These are phyloP conservation scores for Rhodotorula sphaerocarpa DNA, from an alignment of 768 basidiomycete genomes.

Conservation along the genomic window DNA sequence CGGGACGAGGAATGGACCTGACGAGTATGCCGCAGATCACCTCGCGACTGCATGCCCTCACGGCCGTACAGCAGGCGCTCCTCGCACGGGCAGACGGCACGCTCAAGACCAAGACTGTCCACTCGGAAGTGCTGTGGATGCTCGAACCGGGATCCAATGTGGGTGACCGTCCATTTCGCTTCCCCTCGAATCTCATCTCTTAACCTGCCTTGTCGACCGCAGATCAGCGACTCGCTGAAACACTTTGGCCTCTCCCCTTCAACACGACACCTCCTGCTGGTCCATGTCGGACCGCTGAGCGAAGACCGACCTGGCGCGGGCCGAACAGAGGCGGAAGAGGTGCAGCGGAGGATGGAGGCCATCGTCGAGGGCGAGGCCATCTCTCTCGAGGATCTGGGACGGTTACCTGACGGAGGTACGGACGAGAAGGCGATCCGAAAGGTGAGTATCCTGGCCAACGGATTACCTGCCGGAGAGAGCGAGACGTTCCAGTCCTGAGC, in stretches of 20 bases:
- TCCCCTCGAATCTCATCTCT: neutral
- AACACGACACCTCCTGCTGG: conserved; percentile 60
- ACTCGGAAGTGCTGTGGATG: conserved; percentile 82
- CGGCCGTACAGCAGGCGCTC: conserved; percentile 74
- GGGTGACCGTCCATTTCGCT: conserved; percentile 27
- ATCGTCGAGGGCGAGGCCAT: conserved; percentile 56
- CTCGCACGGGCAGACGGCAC: conserved; percentile 55
- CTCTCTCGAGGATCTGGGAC: conserved; percentile 48
- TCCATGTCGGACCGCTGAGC: conserved; percentile 50
- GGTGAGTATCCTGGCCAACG: conserved; percentile 47
- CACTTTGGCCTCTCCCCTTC: conserved; percentile 72
- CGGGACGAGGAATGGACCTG: too few species aligned
- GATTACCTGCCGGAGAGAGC: too few species aligned
- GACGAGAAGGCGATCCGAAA: conserved; percentile 70
- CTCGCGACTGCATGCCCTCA: conserved; percentile 69
- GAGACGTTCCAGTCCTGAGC: neutral
- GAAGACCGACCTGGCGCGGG: conserved; percentile 41
- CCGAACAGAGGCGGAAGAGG: conserved; percentile 40
- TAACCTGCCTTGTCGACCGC: neutral
- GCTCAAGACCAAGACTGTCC: conserved; percentile 74
- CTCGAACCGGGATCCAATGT: conserved; percentile 84
- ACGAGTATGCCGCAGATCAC: conserved; percentile 55
- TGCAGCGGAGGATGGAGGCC: conserved; percentile 50
- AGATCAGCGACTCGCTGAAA: conserved; percentile 83
- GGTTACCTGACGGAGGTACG: conserved; percentile 42